A percentile compares a stretch with the other conserved stretches of the same genome.
phyloP scores from a whole-genome alignment of 345 rosid species.

The Schrenkiella parvula region DNA sequence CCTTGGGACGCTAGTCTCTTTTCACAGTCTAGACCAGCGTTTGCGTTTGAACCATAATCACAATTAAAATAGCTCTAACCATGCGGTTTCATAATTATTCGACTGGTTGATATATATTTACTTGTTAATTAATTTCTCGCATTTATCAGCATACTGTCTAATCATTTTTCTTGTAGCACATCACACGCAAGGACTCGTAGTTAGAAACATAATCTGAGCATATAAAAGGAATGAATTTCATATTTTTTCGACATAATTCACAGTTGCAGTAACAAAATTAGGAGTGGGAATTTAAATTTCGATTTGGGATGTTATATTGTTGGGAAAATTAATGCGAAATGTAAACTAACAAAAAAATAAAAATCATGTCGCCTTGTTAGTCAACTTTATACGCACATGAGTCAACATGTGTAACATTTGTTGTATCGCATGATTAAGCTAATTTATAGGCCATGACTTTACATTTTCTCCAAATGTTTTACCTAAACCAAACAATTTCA shows the following conservation, averaged over 20 bases:
- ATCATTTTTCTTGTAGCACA: slow-evolving; percentile 1
- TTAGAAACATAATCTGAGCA: not conserved
- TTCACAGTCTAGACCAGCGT: slow-evolving; percentile 1
- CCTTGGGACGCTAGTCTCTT: not conserved
- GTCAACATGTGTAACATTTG: not conserved
- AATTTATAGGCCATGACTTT: not conserved
- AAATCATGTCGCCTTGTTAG: no score
- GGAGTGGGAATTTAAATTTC: not conserved
- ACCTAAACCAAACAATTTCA: no score
- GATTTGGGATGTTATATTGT: not conserved
- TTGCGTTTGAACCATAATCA: slow-evolving; percentile 18
- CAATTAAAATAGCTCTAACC: not conserved
- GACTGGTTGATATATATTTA: not conserved
- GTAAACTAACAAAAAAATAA: not conserved
- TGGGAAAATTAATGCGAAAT: not conserved
- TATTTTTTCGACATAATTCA: not conserved
- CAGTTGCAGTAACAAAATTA: not conserved
- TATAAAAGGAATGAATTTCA: not conserved
- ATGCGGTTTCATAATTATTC: slow-evolving; percentile 10
- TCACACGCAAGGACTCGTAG: not conserved
- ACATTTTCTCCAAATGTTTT: not conserved
- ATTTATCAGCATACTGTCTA: not conserved
- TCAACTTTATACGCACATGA: not conserved
- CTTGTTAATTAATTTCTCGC: not conserved
- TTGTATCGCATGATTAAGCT: not conserved